Evolutionary conservation across 306 rosid genomes (phyloP).

Genomic region (Chamaecrista fasciculata): DNA sequence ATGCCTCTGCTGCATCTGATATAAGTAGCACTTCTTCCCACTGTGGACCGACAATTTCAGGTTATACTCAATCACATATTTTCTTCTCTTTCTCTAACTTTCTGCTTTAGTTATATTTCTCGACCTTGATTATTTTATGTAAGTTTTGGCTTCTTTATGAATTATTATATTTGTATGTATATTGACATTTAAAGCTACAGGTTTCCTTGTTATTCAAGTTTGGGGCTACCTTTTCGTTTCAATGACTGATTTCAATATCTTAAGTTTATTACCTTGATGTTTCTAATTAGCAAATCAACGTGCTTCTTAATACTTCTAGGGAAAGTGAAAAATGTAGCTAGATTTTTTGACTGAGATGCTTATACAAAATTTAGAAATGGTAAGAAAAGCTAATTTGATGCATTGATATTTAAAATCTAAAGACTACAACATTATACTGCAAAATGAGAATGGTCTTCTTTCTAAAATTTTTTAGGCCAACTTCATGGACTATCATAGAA

Average conservation of each 20-base stretch:
- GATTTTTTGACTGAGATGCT: not conserved
- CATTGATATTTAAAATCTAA: not conserved
- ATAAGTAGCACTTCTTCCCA: conserved; percentile 42
- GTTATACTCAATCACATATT: conserved; percentile 30
- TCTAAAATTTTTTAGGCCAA: not conserved
- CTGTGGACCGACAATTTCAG: conserved; percentile 41
- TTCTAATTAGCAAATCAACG: not conserved
- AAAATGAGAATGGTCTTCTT: not conserved
- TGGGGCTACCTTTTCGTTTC: not conserved
- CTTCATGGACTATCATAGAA: not conserved
- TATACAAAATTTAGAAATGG: not conserved
- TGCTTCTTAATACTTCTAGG: not conserved
- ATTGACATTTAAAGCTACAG: not conserved
- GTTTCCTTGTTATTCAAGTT: not conserved
- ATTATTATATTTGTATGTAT: not conserved
- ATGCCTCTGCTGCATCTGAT: conserved; percentile 52
- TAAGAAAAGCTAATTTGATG: not conserved
- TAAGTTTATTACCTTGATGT: not conserved
- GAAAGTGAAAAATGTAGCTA: conserved; percentile 2
- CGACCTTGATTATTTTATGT: not conserved
- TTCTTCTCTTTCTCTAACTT: not conserved
- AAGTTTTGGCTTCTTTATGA: not conserved
- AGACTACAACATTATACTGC: not conserved
- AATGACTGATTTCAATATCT: not conserved
- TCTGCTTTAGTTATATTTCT: not conserved